Base-by-base conservation (phyloP, 108 stramenopile species). In the Conticribra weissflogii region DNA sequence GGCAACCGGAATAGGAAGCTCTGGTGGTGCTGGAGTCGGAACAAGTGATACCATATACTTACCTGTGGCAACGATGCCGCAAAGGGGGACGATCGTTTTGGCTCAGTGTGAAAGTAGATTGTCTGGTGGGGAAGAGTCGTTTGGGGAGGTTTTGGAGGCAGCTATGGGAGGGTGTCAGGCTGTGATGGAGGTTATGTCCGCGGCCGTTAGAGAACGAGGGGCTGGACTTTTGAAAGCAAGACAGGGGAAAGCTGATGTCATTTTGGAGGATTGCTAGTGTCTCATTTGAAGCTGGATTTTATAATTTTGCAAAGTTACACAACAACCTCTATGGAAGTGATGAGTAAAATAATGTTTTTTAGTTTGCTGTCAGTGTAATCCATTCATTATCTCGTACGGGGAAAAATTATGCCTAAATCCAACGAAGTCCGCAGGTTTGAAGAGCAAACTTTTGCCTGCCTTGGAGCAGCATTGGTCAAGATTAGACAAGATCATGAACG, bases 91-190 rank as follows among this genome's bases (percentile, higher is more conserved):
- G 21, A 72, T 96, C 24, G 94, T 96, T 8, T 63, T 93, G 56
- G 71, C 88, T 22, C 94, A 96, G 66, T 96, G 91, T 67, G 94
- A 96, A 77, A 87, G 89, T 34, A 76, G 94, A 21, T 61, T 95
- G 22, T 84, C 89, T 2, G 74, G 68, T 31, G 75, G 80, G 21
- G 67, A 82, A 22, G 81, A 83, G 3, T 77, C 85, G 0, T 68
- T 92, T 58, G 87, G 88, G 9, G 72, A 76, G 19, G 94, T 95
- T 36, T 59, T 91, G 29, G 88, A 86, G 25, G 89, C 89, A 7
- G 94, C 91, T 54, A 85, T 86, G 85, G 89, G 79, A 22, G 94
- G 91, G 60, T 95, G 94, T 72, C 86, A 80, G 33, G 88, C 84
- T 48, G 90, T 95, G 4, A 90, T 92, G 84, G 83, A 88, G 49